These are phyloP conservation scores for Eugenia klotzschiana DNA, from an alignment of 441 rosid species.

Conservation along the genomic window DNA sequence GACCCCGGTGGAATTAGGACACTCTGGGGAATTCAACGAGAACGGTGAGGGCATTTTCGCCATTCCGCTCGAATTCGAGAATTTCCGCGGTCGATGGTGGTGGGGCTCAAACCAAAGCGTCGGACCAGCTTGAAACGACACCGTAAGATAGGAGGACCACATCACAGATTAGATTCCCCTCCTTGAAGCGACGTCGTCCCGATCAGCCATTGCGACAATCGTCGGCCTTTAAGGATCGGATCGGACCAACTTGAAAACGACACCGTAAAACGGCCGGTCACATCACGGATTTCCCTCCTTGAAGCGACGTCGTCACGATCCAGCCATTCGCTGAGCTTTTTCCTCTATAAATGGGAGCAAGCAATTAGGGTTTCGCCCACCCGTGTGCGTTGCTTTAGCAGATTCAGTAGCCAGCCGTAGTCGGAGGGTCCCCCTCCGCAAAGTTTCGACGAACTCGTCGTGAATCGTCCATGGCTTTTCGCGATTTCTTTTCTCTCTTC, in stretches of 20 bases:
- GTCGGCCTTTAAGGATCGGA: no score
- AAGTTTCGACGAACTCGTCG: not conserved
- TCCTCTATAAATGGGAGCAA: not conserved
- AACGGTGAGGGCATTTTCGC: not conserved
- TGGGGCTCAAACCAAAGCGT: not conserved
- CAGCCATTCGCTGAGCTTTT: not conserved
- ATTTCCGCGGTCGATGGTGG: not conserved
- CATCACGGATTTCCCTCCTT: not conserved
- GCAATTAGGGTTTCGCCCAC: not conserved
- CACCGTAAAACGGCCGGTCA: not conserved
- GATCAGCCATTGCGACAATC: not conserved
- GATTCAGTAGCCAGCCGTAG: not conserved
- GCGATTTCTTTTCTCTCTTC: not conserved
- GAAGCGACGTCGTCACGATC: not conserved
- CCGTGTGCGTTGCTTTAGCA: not conserved
- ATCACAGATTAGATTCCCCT: not conserved
- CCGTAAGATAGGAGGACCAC: not conserved
- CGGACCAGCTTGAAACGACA: not conserved
- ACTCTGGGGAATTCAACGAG: not conserved
- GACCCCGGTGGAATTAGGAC: not conserved
- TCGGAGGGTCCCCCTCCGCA: not conserved
- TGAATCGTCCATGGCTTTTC: not conserved
- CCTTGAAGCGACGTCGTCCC: not conserved
- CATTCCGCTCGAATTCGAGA: not conserved
- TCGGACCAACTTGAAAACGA: not conserved